phyloP scores from a whole-genome alignment of 2,329 filamentous ascomycete species.

The Gaeumannomyces sp. region DNA sequence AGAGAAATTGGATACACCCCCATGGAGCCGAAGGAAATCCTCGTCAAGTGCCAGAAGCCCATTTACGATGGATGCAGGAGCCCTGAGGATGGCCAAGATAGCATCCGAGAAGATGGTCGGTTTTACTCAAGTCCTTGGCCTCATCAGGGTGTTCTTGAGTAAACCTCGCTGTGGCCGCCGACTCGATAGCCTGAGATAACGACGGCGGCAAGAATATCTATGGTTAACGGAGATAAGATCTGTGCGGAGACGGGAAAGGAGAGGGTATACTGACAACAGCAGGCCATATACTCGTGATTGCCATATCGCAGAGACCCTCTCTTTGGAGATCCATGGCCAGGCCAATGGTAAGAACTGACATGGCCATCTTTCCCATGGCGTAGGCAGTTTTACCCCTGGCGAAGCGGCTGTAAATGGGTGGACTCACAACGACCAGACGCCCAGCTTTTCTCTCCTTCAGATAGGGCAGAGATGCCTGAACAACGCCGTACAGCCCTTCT shows the following conservation, averaged over 20 bases:
- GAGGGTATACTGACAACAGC: slow-evolving; percentile 50
- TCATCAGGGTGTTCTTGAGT: slow-evolving; percentile 38
- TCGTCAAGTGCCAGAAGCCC: slow-evolving; percentile 71
- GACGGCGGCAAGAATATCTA: background rate
- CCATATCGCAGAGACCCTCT: slow-evolving; percentile 60
- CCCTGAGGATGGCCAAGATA: slow-evolving; percentile 62
- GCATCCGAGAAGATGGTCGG: slow-evolving; percentile 74
- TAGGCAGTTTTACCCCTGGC: slow-evolving; percentile 83
- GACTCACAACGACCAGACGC: slow-evolving; percentile 71
- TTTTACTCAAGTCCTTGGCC: slow-evolving; percentile 56
- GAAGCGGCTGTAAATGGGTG: slow-evolving; percentile 80
- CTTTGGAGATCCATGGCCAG: slow-evolving; percentile 75
- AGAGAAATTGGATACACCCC: slow-evolving; percentile 62
- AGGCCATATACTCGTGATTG: slow-evolving; percentile 78
- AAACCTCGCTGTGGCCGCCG: slow-evolving; percentile 60
- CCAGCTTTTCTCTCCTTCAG: slow-evolving; percentile 52
- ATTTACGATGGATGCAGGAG: slow-evolving; percentile 57
- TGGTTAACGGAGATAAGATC: background rate
- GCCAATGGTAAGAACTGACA: slow-evolving; percentile 76
- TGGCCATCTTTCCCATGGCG: slow-evolving; percentile 70
- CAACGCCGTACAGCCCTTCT: slow-evolving; percentile 66
- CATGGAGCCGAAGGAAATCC: slow-evolving; percentile 64
- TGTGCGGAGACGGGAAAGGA: slow-evolving; percentile 8
- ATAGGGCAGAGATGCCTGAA: slow-evolving; percentile 64
- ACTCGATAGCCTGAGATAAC: slow-evolving; percentile 55